phyloP scores from a whole-genome alignment of 257 asterid genomes.

The Parsonsia alboflavescens region DNA sequence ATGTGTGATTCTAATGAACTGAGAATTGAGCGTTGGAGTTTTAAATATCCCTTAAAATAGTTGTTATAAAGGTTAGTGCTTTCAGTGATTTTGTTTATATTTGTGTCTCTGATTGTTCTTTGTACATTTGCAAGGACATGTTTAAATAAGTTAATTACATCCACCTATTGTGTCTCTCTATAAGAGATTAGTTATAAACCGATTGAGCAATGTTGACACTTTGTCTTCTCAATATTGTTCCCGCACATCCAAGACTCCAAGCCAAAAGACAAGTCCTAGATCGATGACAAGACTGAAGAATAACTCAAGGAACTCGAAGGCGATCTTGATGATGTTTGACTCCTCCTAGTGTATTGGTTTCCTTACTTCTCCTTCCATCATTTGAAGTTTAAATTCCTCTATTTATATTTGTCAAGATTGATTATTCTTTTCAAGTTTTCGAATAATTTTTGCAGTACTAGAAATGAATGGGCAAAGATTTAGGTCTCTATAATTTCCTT shows the following conservation, averaged over 20 bases:
- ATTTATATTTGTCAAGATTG: conserved; percentile 3
- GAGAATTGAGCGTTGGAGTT: too few relatives aligned
- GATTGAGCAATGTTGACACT: too few relatives aligned
- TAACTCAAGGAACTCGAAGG: conserved; percentile 93
- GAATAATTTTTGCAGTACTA: not conserved
- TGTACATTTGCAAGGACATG: too few relatives aligned
- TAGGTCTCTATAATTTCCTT: not conserved
- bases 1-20: too few relatives aligned
- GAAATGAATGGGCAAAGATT: not conserved
- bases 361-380: not conserved
- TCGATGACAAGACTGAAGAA: conserved; percentile 3
- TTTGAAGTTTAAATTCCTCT: not conserved
- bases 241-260: conserved; percentile 62
- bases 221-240: conserved; percentile 41
- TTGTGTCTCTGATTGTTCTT: too few relatives aligned
- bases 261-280: conserved; percentile 31
- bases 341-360: conserved; percentile 82
- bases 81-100: too few relatives aligned
- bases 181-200: too few relatives aligned
- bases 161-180: too few relatives aligned
- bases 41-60: too few relatives aligned
- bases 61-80: too few relatives aligned
- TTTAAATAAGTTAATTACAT: too few relatives aligned
- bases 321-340: conserved; percentile 86
- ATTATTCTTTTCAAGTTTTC: conserved; percentile 14